phyloP scores from a whole-genome alignment of 257 asterid species.

The Salvia rosmarinus region DNA sequence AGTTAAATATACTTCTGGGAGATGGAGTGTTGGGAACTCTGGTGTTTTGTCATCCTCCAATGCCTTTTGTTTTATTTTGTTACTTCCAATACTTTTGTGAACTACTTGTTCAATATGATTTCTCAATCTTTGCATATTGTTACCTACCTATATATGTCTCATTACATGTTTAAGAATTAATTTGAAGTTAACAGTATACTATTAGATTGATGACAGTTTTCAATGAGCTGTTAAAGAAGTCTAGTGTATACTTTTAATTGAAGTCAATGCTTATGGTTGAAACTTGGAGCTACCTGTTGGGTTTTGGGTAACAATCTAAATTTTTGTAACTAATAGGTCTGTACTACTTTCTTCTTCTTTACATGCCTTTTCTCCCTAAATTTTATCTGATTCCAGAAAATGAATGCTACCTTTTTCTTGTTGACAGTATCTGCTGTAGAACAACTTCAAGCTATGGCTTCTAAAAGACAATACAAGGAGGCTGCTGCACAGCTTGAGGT shows the following conservation, averaged over 20 bases:
- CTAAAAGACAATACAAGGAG: slow-evolving; percentile 95
- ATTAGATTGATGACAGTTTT: not conserved
- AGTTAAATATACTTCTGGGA: slow-evolving; percentile 5
- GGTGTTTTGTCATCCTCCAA: not conserved
- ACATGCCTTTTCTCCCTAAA: slow-evolving; percentile 4
- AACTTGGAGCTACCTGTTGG: slow-evolving; percentile 20
- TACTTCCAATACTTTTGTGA: not conserved
- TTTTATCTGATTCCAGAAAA: slow-evolving; percentile 15
- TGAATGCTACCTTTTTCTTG: slow-evolving; percentile 32
- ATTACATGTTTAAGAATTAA: slow-evolving; percentile 16
- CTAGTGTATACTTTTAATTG: slow-evolving; percentile 12
- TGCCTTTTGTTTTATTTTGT: not conserved
- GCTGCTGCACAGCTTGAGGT: slow-evolving; percentile 99
- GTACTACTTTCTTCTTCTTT: not conserved
- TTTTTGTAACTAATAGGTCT: slow-evolving; percentile 4
- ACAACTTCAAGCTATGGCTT: slow-evolving; percentile 98
- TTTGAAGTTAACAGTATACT: slow-evolving; percentile 9
- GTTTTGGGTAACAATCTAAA: not conserved
- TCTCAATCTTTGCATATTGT: not conserved
- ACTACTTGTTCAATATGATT: slow-evolving; percentile 7
- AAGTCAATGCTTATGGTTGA: slow-evolving; percentile 6
- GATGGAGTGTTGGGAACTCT: slow-evolving; percentile 7
- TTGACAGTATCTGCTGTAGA: slow-evolving; percentile 93
- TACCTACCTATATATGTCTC: not conserved
- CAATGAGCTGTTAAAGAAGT: slow-evolving; percentile 25